Evolutionary conservation across 192 early-diverging fungal genomes (phyloP), one percentile per base, ranked within the genome.

Genomic region (Gaertneriomyces sp.): DNA sequence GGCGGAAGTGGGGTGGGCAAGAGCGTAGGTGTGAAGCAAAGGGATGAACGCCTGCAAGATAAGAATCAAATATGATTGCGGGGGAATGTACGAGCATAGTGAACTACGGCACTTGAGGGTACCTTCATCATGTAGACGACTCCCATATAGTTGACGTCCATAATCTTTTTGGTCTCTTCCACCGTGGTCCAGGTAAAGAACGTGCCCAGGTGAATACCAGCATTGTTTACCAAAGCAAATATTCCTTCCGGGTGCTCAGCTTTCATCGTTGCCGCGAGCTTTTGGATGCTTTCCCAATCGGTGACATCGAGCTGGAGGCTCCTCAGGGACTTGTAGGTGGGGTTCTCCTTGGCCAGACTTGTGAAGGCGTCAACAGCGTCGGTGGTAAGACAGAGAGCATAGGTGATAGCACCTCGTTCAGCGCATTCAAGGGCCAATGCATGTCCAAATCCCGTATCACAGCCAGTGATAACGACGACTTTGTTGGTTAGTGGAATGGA

Each of bases 121-220:
- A 66, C 71, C 42, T 69, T 74, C 61, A 70, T 64, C 54, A 71
- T 75, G 16, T 72, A 52, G 19, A 77, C 46, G 33, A 63, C 58
- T 14, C 71, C 75, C 64, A 74, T 75, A 42, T 66, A 66, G 67
- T 77, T 77, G 63, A 75, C 73, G 7, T 74, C 71, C 19, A 77
- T 63, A 59, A 74, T 55, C 14, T 53, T 9, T 5, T 44, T 14
- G 63, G 66, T 66, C 42, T 38, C 53, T 11, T 10, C 25, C 10
- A 71, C 39, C 4, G 60, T 39, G 4, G 50, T 53, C 62, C 62
- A 38, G 38, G 61, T 53, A 42, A 75, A 74, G 45, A 65, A n/a
- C 7, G 58, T 45, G 10, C 68, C 63, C 14, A 49, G 12, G 53
- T 54, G 49, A 33, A 77, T 71, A 0, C 75, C 75, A 12, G 75